Base-by-base conservation (phyloP, 495 filamentous ascomycete genomes). In the Trichoderma virens region DNA sequence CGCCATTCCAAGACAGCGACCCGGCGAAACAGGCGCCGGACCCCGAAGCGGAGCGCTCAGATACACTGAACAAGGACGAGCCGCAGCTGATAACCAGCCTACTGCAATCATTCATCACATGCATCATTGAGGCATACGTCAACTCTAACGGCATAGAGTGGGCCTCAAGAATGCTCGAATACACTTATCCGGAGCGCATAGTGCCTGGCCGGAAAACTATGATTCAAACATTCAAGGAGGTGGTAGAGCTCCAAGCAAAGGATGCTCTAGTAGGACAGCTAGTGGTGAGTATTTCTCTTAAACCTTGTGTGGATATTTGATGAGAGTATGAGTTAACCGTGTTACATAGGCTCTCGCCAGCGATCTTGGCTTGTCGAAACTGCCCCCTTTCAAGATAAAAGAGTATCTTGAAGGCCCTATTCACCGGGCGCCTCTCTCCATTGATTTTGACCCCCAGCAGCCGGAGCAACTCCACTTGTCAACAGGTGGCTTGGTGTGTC, bases 101-200 rank as follows among this genome's bases (percentile, higher is more conserved):
- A 32, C 74, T 97, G 63, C 90, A 96, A 67, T 90, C 92, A 59
- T 96, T 96, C 68, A 76, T 94, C 28, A 88, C 93, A 0, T 92
- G 94, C 71, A 74, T 97, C 18, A 71, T 96, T 20, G 94, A 97
- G 71, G 84, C 86, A 7, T 98, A 93, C 67, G 77, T 92, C 23
- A 82, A 79, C 70, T 83, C 72, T 65, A 86, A 84, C 74, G 85
- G 78, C 63, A 83, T 70, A 87, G 90, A 69, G 70, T 97, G 82
- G 91, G 82, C 90, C 20, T 82, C 85, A n/a, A 79, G 91, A 63
- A 76, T 93, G 69, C 83, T 88, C 64, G 91, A 96, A 72, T 84
- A 86, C 59, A 78, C 87, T 62, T 76, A 88, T 62, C 89, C 91
- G 0, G 75, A 84, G 43, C 84, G 77, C 68, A 71, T 80, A 0